Base-by-base conservation (phyloP, 768 basidiomycete genomes). In the Porpolomopsis calyptriformis region DNA sequence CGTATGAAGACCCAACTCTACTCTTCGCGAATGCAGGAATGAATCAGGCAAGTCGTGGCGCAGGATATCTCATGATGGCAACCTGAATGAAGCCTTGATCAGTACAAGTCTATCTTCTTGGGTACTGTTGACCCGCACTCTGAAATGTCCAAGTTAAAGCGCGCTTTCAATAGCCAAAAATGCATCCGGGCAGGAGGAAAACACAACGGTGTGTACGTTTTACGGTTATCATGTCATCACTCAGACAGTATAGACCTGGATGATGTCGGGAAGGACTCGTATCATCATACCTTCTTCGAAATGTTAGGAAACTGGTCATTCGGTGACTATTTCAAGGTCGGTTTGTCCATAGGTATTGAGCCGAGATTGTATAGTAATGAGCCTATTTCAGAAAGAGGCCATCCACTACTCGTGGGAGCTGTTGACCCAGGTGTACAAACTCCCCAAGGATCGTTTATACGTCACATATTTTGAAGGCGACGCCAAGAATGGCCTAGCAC, bases 221-320 rank as follows among this genome's bases (percentile, higher is more conserved):
- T 22, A 37, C 12, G 46, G 8, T 5, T 4, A 22, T 23, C 29
- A 25, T 25, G n/a, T 2, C 42, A 50, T 43, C 27, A 31, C 42
- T 23, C 14, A 7, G 24, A 23, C 35, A 35, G 12, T 26, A 25
- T 38, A 98, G 96, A 99, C 65, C 74, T 99, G 48, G 96, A 99
- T 60, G 96, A 99, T 65, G 96, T 99, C 48, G 96, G 96, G 31
- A 94, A 92, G 65, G 96, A 97, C 61, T 93, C 91, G 2, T 97
- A 97, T 63, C 94, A 97, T 58, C 87, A 94, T 59, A 96, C 90
- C 1, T 93, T 94, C 68, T 99, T 99, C 58, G 96, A 99, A 67
- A 99, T 99, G 96, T 67, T 99, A 52, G 96, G 96, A 31, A 99
- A 99, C 64, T 99, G 96, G 96, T 97, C 93, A 3, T 99, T 98